Percentiles rank a stretch among this genome's conserved stretches.
phyloP scores from a whole-genome alignment of 495 filamentous ascomycete species.

The Penicillium ucsense region DNA sequence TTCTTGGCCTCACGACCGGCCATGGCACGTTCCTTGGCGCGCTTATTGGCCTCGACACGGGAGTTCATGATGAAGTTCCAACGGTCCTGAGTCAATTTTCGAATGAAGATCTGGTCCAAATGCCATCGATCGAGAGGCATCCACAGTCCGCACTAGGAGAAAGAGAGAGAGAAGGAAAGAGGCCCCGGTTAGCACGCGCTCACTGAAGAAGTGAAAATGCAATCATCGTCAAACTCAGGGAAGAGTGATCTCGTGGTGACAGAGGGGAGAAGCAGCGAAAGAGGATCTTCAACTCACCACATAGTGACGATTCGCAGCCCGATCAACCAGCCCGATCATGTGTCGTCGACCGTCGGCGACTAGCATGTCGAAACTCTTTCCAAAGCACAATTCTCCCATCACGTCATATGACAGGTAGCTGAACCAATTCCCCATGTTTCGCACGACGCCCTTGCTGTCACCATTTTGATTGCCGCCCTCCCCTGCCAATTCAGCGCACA shows the following conservation, averaged over 20 bases:
- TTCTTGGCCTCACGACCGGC: constrained; percentile 48
- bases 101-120: constrained; percentile 50
- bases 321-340: constrained; percentile 40
- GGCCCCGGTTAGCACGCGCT: background rate
- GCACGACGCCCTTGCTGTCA: constrained; percentile 17
- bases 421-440: constrained; percentile 43
- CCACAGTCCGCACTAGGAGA: constrained; percentile 45
- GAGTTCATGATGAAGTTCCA: constrained; percentile 55
- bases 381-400: constrained; percentile 44
- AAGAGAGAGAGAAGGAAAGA: background rate
- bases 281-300: constrained; percentile 28
- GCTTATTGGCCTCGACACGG: constrained; percentile 44
- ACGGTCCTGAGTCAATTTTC: constrained; percentile 43
- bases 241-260: too few species aligned
- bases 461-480: constrained; percentile 3
- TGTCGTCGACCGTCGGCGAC: constrained; percentile 30
- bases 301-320: constrained; percentile 43
- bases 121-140: constrained; percentile 45
- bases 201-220: background rate
- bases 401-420: constrained; percentile 45
- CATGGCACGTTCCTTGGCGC: constrained; percentile 38
- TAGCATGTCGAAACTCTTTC: constrained; percentile 49
- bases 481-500: constrained; percentile 29
- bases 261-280: background rate
- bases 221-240: too few species aligned